Evolutionary conservation across 192 early-diverging fungal genomes (phyloP).

Genomic region (Funneliformis geosporum): DNA sequence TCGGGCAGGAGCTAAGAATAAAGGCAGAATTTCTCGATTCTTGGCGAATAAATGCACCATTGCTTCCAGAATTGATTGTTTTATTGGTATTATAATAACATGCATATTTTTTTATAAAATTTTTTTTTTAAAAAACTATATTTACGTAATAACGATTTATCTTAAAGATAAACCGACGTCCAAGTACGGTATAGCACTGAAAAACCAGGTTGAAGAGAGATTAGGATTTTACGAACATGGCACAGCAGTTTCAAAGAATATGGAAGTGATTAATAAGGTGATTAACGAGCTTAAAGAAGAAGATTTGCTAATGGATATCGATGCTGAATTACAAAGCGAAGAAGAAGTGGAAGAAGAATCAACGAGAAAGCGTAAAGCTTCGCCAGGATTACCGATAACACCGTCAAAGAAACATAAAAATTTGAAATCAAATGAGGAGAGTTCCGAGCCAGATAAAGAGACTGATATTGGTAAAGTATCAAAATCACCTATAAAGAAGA

Average conservation of each 20-base stretch:
- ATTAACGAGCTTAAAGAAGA: background rate
- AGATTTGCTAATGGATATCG: background rate
- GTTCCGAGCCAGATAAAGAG: no score
- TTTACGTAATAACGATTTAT: no score
- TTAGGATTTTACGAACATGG: conserved; percentile 89
- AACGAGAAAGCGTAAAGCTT: background rate
- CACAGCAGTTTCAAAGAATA: conserved; percentile 35
- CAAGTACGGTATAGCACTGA: conserved; percentile 92
- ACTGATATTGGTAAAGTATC: no score
- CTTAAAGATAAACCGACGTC: conserved; percentile 74
- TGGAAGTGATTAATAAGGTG: background rate
- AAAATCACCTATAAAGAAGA: background rate
- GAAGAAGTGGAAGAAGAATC: background rate
- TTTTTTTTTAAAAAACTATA: no score
- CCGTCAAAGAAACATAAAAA: background rate
- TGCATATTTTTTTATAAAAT: background rate
- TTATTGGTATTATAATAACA: conserved; percentile 54
- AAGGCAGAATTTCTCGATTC: conserved; percentile 93
- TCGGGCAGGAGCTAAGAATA: conserved; percentile 95
- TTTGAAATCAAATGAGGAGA: background rate
- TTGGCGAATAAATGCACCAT: no score
- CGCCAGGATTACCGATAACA: background rate
- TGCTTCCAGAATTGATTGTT: conserved; percentile 99
- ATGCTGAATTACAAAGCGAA: background rate
- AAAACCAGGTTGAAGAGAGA: conserved; percentile 95